Percentiles rank a stretch among this genome's conserved stretches.
Conservation (phyloP, 768 basidiomycete species). For the Collybia mongolica region DNA sequence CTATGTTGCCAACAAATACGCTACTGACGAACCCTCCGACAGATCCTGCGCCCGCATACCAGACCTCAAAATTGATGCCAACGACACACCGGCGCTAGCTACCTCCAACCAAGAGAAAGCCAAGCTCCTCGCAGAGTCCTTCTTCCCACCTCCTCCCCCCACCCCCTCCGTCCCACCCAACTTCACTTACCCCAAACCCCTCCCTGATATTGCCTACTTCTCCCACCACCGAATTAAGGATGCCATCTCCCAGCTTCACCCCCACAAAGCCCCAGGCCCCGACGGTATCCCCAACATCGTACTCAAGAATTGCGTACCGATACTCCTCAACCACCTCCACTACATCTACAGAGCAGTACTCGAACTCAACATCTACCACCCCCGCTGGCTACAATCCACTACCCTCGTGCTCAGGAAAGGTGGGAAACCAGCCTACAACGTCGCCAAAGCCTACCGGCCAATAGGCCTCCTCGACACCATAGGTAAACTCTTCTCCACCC, state of each 20-base stretch:
- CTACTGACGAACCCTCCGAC: conserved; percentile 1
- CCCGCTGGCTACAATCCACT: neutral
- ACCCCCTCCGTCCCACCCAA: too few species aligned
- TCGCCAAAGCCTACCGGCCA: too few species aligned
- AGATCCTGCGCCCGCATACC: neutral
- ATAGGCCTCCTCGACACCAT: too few species aligned
- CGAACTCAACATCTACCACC: neutral
- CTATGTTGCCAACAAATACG: conserved; percentile 4
- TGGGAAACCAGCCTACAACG: too few species aligned
- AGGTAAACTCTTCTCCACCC: neutral
- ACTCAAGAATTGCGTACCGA: neutral
- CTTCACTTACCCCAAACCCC: too few species aligned
- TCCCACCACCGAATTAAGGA: neutral
- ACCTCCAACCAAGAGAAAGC: too few species aligned
- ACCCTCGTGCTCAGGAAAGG: neutral
- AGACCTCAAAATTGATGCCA: neutral
- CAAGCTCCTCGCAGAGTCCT: too few species aligned
- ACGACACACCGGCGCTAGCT: neutral
- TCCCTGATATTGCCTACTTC: too few species aligned
- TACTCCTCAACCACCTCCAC: neutral
- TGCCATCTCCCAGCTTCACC: conserved; percentile 10
- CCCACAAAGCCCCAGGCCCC: conserved; percentile 24
- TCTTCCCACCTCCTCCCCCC: too few species aligned
- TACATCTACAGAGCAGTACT: neutral
- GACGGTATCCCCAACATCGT: neutral